These are phyloP conservation scores for Pascua guehoae DNA, from an alignment of 1,284 basidiomycete genomes.

Conservation along the genomic window DNA sequence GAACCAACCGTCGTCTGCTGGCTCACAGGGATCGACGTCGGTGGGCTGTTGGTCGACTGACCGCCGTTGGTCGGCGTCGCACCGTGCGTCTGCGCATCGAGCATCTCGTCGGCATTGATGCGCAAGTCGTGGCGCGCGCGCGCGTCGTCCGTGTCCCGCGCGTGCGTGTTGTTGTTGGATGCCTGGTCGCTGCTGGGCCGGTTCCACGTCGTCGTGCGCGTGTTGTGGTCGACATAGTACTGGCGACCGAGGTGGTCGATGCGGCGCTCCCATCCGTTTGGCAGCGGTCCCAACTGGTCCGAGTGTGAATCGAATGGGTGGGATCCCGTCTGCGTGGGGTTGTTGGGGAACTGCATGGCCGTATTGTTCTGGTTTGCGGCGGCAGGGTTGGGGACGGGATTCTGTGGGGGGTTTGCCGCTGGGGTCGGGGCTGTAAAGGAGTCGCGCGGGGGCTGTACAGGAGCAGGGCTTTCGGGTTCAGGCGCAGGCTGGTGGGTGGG, in stretches of 20 bases:
- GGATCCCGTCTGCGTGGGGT: conserved; percentile 13
- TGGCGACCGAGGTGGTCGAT: conserved; percentile 80
- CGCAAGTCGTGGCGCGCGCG: conserved; percentile 73
- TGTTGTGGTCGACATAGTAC: conserved; percentile 93
- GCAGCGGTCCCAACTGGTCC: conserved; percentile 71
- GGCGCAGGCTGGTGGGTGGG: too few species aligned
- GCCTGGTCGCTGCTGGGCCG: conserved; percentile 55
- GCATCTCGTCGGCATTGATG: conserved; percentile 72
- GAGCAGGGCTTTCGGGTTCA: conserved; percentile 19
- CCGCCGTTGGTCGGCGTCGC: conserved; percentile 23
- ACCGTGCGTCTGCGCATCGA: conserved; percentile 54
- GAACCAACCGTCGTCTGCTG: conserved; percentile 69
- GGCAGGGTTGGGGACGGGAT: too few species aligned
- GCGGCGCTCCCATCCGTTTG: conserved; percentile 88
- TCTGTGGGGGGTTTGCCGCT: too few species aligned
- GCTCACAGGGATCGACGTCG: conserved; percentile 37
- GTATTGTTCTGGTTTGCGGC: too few species aligned
- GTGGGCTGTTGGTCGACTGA: background rate
- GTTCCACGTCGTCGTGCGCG: conserved; percentile 91
- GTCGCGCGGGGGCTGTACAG: conserved; percentile 20
- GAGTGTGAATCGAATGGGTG: conserved; percentile 76
- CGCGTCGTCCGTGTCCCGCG: conserved; percentile 59
- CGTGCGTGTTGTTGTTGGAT: conserved; percentile 50
- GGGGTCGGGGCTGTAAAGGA: conserved; percentile 33
- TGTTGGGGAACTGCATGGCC: too few species aligned